Base-by-base conservation (phyloP, 495 filamentous ascomycete genomes). In the Penicillium soppii region DNA sequence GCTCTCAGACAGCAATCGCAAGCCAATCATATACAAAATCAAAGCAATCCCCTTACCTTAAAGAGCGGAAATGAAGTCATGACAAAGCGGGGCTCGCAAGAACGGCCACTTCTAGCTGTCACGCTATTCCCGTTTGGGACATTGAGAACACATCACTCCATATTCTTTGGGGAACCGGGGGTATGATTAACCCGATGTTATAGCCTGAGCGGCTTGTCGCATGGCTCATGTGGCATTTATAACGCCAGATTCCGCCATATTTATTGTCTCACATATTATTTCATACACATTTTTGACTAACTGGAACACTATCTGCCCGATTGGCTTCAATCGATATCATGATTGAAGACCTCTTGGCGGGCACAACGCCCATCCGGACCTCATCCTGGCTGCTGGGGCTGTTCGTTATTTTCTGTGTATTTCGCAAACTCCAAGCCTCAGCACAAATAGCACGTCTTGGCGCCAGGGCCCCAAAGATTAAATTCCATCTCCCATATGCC, bases 401-500 rank as follows among this genome's bases (percentile, higher is more conserved):
- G 0, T 62, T 73, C 32, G 46, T 66, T 20, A 23, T 62, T 15
- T 49, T 53, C 7, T 62, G 58, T 38, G 35, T 68, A 23, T 51
- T 65, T 21, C 65, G 63, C 32, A 71, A 63, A 35, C 12, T 71
- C 21, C 71, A 68, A 30, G 63, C 64, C 6, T 57, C 62, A 21
- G 55, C 37, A 30, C 58, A 69, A 47, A 68, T 73, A 37, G 56
- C 68, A 1, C 60, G 66, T 2, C 59, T 75, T 25, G 73, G 73
- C 9, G 54, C 57, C 17, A 63, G 69, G 19, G 70, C 73, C 23
- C 62, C 70, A 44, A 59, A 59, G 27, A 52, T 72, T 32, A 42
- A 43, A 19, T 67, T 69, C 38, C 57, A 47, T 58, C 55, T 73
- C 29, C 72, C 72, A 17, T 75, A 73, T 41, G 87, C 82, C 39